Conservation (phyloP, 495 filamentous ascomycete species). For the Penicillium maclennaniae region DNA sequence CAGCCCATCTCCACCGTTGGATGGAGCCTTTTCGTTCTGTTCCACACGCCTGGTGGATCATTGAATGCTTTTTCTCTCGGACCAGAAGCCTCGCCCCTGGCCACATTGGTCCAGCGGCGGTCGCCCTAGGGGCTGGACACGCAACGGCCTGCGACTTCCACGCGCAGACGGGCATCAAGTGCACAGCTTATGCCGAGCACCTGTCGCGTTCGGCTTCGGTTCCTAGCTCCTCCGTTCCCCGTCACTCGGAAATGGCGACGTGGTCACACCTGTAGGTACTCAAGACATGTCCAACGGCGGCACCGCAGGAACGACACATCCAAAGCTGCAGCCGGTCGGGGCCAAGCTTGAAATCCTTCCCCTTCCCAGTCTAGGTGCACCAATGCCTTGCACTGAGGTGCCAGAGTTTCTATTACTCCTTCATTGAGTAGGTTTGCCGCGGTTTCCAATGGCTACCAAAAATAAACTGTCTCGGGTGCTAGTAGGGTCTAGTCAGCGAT, state of each 20-base stretch:
- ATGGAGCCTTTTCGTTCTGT: constrained; percentile 15
- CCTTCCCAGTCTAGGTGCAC: neutral
- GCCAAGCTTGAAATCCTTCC: constrained; percentile 6
- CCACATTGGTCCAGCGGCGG: constrained; percentile 10
- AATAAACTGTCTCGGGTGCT: constrained; percentile 21
- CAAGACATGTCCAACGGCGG: neutral
- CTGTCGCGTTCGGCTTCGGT: neutral
- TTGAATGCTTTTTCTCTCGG: constrained; percentile 17
- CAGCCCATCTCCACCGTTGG: constrained; percentile 22
- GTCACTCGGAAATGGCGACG: neutral
- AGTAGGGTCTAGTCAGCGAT: constrained; percentile 22
- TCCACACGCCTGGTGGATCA: constrained; percentile 24
- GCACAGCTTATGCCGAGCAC: neutral
- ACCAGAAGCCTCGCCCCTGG: constrained; percentile 19
- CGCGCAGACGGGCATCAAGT: neutral
- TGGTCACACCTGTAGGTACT: neutral
- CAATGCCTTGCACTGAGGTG: neutral
- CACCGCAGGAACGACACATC: constrained; percentile 24
- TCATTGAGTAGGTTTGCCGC: neutral
- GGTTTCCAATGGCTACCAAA: constrained; percentile 12
- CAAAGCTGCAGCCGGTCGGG: constrained; percentile 13
- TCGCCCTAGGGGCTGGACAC: constrained; percentile 3
- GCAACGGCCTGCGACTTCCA: constrained; percentile 13
- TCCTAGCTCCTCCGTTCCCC: no score
- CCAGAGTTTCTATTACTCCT: neutral